These are phyloP conservation scores for Globisporangium iwayamae DNA, from an alignment of 352 stramenopile species.

Conservation along the genomic window DNA sequence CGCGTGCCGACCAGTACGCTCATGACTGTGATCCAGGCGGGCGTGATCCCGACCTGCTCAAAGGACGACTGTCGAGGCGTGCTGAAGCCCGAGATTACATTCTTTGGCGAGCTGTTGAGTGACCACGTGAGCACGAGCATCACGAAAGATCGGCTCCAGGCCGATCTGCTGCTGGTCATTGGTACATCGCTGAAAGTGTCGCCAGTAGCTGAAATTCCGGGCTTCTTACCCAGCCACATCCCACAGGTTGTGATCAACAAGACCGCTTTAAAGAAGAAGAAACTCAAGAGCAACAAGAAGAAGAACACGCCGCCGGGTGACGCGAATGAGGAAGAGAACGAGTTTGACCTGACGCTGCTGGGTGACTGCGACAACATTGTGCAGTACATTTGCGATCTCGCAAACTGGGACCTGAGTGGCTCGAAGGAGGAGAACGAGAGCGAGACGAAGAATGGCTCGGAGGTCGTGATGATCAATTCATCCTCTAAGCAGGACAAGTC, in stretches of 20 bases:
- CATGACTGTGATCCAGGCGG: conserved; percentile 71
- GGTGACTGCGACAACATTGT: conserved; percentile 80
- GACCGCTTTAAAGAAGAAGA: conserved; percentile 81
- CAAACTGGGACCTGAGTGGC: conserved; percentile 39
- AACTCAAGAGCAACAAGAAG: conserved; percentile 41
- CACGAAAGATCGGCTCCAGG: conserved; percentile 68
- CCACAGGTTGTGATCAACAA: conserved; percentile 90
- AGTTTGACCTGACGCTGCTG: conserved; percentile 81
- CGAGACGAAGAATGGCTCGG: background rate
- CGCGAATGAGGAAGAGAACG: background rate
- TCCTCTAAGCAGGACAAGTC: background rate
- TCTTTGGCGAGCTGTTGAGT: conserved; percentile 95
- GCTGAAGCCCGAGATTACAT: conserved; percentile 97
- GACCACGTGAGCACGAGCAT: conserved; percentile 84
- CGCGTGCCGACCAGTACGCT: conserved; percentile 44
- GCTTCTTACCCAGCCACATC: conserved; percentile 76
- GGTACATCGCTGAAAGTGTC: conserved; percentile 97
- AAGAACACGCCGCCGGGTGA: conserved; percentile 21
- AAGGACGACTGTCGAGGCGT: conserved; percentile 85
- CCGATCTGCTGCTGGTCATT: conserved; percentile 97
- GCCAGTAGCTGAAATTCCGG: conserved; percentile 90
- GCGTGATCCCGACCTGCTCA: conserved; percentile 69
- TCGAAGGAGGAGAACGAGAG: background rate
- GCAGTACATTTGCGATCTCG: conserved; percentile 55
- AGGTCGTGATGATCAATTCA: conserved; percentile 6